Evolutionary conservation across 306 rosid genomes (phyloP).

Genomic region (Corylus heterophylla): DNA sequence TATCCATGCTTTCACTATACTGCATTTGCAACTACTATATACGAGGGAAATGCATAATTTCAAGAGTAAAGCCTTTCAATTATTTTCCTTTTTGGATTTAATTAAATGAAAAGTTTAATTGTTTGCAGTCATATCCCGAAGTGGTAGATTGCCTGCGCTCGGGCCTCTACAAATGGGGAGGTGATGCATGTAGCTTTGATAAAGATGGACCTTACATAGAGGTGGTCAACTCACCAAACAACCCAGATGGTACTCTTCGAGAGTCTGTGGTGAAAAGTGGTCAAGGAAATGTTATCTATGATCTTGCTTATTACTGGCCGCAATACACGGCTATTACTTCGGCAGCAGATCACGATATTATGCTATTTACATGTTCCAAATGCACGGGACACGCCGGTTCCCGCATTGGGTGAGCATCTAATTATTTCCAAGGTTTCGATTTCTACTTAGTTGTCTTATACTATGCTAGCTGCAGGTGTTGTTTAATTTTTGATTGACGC

Average conservation of each 20-base stretch:
- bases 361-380: constrained; percentile 85
- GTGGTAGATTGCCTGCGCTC: constrained; percentile 48
- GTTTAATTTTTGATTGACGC: background rate
- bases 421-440: no score
- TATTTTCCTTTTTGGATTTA: no score
- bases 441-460: no score
- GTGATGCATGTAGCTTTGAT: constrained; percentile 57
- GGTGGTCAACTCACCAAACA: constrained; percentile 71
- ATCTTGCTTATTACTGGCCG: constrained; percentile 90
- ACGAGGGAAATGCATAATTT: no score
- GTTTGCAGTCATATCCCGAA: constrained; percentile 54
- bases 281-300: constrained; percentile 54
- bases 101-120: background rate
- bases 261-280: constrained; percentile 35
- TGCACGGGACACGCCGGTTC: constrained; percentile 94
- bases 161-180: constrained; percentile 64
- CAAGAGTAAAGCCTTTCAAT: no score
- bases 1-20: no score
- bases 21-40: no score
- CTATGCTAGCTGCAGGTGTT: no score
- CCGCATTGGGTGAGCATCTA: constrained; percentile 63
- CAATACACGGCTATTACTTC: constrained; percentile 73
- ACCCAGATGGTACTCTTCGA: constrained; percentile 66
- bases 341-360: constrained; percentile 54
- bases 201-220: constrained; percentile 67